Percentiles rank a stretch among this genome's conserved stretches.
Evolutionary conservation across 306 rosid genomes (phyloP).

Genomic region (Heteromeles arbutifolia): DNA sequence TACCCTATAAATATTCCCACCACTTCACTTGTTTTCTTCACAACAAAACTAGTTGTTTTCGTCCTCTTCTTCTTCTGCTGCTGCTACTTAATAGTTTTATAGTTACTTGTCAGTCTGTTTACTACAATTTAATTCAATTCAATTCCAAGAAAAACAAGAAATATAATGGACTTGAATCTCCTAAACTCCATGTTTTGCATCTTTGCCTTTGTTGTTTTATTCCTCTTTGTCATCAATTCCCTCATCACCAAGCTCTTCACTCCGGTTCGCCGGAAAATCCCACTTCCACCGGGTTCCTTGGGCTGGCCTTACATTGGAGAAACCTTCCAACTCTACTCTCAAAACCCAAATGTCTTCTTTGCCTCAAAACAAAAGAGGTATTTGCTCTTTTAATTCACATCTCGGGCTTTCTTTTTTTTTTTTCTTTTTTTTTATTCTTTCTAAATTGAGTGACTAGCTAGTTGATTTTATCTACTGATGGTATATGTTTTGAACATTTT

Average conservation of each 20-base stretch:
- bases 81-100: neutral
- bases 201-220: constrained; percentile 14
- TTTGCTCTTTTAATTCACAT: neutral
- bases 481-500: too few species aligned
- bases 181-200: constrained; percentile 5
- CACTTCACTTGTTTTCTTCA: neutral
- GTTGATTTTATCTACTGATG: neutral
- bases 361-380: constrained; percentile 63
- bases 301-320: constrained; percentile 90
- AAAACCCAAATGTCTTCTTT: constrained; percentile 90
- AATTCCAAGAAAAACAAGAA: neutral
- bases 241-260: constrained; percentile 29
- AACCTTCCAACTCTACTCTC: constrained; percentile 90
- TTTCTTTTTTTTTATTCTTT: too few species aligned
- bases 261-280: constrained; percentile 23
- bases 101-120: neutral
- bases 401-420: neutral
- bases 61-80: neutral
- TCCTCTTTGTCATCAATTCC: constrained; percentile 21
- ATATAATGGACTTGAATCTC: neutral
- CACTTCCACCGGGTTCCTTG: constrained; percentile 83
- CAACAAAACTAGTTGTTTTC: neutral
- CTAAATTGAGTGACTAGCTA: neutral
- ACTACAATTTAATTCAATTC: neutral
- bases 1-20: constrained; percentile 6